These are phyloP conservation scores for Cladosporium sp. DNA, from an alignment of 2,329 filamentous ascomycete genomes.

Conservation along the genomic window DNA sequence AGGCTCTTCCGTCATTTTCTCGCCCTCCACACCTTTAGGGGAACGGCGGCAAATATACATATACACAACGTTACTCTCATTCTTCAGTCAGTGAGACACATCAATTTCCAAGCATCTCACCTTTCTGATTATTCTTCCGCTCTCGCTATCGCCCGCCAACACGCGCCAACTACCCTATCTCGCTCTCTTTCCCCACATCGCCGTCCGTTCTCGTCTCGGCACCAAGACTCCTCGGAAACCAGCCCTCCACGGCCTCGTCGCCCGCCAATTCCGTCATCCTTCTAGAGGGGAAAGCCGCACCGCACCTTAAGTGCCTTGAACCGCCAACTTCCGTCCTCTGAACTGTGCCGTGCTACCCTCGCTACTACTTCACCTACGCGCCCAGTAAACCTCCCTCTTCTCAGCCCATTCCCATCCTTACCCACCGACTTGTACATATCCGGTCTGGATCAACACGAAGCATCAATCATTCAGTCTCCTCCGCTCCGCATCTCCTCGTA, in stretches of 20 bases:
- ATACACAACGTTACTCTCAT: no score
- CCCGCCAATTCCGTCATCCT: slow-evolving; percentile 10
- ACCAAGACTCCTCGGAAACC: not conserved
- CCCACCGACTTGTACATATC: slow-evolving; percentile 4
- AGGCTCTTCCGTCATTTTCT: not conserved
- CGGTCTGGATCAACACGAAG: not conserved
- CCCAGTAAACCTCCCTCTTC: not conserved
- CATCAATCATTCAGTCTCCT: not conserved
- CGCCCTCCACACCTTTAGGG: not conserved
- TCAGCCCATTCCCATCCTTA: slow-evolving; percentile 1
- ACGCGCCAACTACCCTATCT: no score
- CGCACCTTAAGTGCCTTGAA: not conserved
- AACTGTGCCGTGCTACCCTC: no score
- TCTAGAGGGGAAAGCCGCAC: slow-evolving; percentile 5
- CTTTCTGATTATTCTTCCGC: no score
- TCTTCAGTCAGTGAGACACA: no score
- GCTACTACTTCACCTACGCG: not conserved
- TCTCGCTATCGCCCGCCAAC: no score
- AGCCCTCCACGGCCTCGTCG: slow-evolving; percentile 2
- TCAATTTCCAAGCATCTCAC: no score
- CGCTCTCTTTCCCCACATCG: not conserved
- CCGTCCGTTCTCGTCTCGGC: slow-evolving; percentile 8
- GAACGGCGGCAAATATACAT: no score
- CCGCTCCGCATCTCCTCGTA: not conserved
- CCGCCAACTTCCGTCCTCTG: not conserved